A percentile compares a stretch with the other conserved stretches of the same genome.
phyloP scores from a whole-genome alignment of 371 early-diverging fungal species.

The Mucor circinelloides region DNA sequence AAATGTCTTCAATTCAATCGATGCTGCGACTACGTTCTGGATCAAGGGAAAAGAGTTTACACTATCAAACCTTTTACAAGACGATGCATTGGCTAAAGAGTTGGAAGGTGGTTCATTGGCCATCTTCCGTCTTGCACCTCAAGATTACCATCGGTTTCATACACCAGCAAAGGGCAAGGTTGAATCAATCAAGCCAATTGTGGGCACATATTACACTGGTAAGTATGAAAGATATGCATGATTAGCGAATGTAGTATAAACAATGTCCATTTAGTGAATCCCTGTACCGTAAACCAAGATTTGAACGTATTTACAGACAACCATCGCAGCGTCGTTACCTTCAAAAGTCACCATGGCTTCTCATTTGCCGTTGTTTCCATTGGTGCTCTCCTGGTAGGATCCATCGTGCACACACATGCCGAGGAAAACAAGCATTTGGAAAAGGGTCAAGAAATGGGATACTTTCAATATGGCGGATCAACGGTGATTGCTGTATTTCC shows the following conservation, averaged over 20 bases:
- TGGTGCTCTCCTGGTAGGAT: constrained; percentile 53
- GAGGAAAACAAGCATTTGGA: constrained; percentile 30
- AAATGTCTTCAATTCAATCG: constrained; percentile 57
- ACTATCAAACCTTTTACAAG: constrained; percentile 51
- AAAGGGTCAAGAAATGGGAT: constrained; percentile 72
- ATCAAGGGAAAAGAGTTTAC: constrained; percentile 76
- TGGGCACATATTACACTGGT: constrained; percentile 44
- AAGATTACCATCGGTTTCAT: constrained; percentile 84
- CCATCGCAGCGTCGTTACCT: constrained; percentile 37
- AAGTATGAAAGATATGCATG: neutral
- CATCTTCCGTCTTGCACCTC: constrained; percentile 76
- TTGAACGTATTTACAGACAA: constrained; percentile 57
- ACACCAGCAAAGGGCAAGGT: constrained; percentile 64
- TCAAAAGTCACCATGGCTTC: constrained; percentile 22
- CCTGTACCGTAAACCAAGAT: constrained; percentile 45
- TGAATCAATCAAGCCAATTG: constrained; percentile 20
- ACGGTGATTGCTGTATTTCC: constrained; percentile 68
- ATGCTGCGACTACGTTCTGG: constrained; percentile 62
- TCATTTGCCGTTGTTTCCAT: constrained; percentile 45
- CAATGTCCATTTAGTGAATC: constrained; percentile 37
- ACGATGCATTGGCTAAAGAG: constrained; percentile 43
- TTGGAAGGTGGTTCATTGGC: constrained; percentile 66
- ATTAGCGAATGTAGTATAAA: neutral
- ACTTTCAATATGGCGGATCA: constrained; percentile 67
- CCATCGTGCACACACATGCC: constrained; percentile 48